Conservation (phyloP, 371 early-diverging fungal genomes). For the Mucor racemosus region DNA sequence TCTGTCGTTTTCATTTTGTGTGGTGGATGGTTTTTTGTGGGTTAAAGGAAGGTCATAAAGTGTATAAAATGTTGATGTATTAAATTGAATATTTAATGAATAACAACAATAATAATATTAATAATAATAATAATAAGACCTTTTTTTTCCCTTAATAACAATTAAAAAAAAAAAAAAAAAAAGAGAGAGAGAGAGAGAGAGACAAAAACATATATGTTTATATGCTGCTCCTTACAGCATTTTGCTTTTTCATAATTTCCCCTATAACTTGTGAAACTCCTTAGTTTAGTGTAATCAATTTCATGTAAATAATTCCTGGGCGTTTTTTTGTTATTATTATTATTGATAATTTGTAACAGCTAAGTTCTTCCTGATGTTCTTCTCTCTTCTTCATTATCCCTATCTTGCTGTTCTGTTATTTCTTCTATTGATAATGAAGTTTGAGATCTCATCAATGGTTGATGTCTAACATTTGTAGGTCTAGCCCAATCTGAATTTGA, state of each 20-base stretch:
- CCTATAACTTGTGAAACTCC: not conserved
- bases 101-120: no score
- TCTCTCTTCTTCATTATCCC: not conserved
- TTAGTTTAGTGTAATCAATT: not conserved
- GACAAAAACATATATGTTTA: not conserved
- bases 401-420: not conserved
- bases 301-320: not conserved
- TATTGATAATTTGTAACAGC: not conserved
- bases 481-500: conserved; percentile 6
- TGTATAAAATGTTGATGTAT: no score
- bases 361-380: not conserved
- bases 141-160: not conserved
- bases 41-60: no score
- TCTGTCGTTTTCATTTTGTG: not conserved
- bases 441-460: not conserved
- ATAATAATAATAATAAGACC: no score
- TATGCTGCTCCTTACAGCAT: not conserved
- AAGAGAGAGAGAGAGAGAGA: no score
- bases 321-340: not conserved
- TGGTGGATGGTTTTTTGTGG: not conserved
- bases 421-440: not conserved
- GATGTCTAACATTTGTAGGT: not conserved
- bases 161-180: not conserved
- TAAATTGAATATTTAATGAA: no score
- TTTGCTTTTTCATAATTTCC: not conserved